phyloP scores from a whole-genome alignment of 768 basidiomycete genomes.

The Leccinum truebloodii region DNA sequence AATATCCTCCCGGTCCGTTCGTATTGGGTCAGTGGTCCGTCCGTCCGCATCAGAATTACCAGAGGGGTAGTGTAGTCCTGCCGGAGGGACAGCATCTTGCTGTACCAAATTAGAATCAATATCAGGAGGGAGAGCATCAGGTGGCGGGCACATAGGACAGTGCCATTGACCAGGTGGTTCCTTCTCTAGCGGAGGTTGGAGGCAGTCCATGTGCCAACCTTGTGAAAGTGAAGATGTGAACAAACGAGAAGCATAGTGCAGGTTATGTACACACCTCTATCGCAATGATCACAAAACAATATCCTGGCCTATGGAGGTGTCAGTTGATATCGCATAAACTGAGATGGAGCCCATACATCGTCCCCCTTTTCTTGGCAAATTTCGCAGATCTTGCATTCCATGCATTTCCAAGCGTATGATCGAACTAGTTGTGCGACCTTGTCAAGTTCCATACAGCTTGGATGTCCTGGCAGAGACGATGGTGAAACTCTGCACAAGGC shows the following conservation, averaged over 20 bases:
- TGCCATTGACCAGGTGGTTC: conserved; percentile 79
- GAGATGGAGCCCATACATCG: conserved; percentile 61
- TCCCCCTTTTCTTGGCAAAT: conserved; percentile 83
- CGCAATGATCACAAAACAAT: conserved; percentile 92
- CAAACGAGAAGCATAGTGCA: conserved; percentile 4
- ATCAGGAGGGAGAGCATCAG: conserved; percentile 16
- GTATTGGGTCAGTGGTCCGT: conserved; percentile 28
- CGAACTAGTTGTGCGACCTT: conserved; percentile 61
- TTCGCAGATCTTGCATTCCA: conserved; percentile 92
- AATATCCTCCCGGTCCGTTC: conserved; percentile 31
- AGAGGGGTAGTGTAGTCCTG: conserved; percentile 20
- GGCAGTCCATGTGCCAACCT: conserved; percentile 88
- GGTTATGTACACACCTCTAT: conserved; percentile 60
- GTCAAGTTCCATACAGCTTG: conserved; percentile 74
- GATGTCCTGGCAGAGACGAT: conserved; percentile 59
- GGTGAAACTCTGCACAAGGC: background rate
- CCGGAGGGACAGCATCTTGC: conserved; percentile 48
- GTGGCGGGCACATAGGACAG: conserved; percentile 62
- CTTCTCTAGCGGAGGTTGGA: conserved; percentile 67
- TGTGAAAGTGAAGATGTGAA: conserved; percentile 6
- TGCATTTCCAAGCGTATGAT: conserved; percentile 83
- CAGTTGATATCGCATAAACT: conserved; percentile 20
- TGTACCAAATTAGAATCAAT: conserved; percentile 8
- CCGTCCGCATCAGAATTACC: conserved; percentile 28
- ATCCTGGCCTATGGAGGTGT: conserved; percentile 59